Percentiles rank a stretch among this genome's conserved stretches.
Evolutionary conservation across 1,139 yeast genomes (phyloP).

Genomic region (Candida glucosophila): DNA sequence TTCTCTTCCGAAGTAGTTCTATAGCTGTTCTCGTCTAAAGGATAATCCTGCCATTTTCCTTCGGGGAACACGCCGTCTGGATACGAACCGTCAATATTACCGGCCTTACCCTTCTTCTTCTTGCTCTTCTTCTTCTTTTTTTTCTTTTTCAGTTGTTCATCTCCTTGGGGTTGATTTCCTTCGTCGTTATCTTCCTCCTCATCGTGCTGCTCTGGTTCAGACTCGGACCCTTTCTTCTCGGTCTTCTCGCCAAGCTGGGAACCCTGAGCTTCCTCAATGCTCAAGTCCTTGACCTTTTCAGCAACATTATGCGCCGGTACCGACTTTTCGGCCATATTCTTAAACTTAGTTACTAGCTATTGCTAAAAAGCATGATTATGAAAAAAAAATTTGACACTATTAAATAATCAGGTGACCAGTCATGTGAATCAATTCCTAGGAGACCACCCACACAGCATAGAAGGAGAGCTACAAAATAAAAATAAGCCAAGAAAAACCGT

Average conservation of each 20-base stretch:
- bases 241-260: conserved; percentile 1
- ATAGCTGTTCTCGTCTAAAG: conserved; percentile 61
- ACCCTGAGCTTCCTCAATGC: conserved; percentile 4
- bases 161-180: conserved; percentile 7
- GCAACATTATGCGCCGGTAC: conserved; percentile 4
- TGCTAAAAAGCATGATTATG: no score
- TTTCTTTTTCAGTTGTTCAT: conserved; percentile 6
- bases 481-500: no score
- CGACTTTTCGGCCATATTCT: neutral
- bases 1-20: conserved; percentile 84
- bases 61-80: conserved; percentile 77
- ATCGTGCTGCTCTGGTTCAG: conserved; percentile 2
- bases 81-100: conserved; percentile 58
- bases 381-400: no score
- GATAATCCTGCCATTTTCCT: conserved; percentile 78
- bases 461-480: no score
- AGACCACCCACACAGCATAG: no score
- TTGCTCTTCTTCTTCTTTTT: conserved; percentile 43
- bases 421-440: no score
- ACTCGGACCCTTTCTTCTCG: conserved; percentile 1
- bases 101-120: conserved; percentile 35
- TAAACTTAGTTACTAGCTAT: no score
- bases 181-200: conserved; percentile 5
- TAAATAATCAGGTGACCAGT: no score
- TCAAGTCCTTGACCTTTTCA: conserved; percentile 8